Percentiles rank a stretch among this genome's conserved stretches.
phyloP scores from a whole-genome alignment of 371 early-diverging fungal species.

The Circinella minor region DNA sequence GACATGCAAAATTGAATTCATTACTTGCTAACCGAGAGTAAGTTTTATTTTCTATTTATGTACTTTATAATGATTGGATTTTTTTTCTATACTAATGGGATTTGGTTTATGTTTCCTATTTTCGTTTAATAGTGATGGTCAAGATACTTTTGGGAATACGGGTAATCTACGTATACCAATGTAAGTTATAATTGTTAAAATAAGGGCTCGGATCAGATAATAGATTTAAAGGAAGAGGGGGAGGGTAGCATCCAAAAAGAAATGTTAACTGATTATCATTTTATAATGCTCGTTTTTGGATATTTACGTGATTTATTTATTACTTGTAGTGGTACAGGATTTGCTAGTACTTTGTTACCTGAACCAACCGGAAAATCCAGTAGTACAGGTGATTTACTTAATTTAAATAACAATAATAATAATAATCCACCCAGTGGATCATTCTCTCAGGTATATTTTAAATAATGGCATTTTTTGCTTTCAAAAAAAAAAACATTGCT shows the following conservation, averaged over 20 bases:
- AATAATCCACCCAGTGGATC: neutral
- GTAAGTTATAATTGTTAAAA: slow-evolving; percentile 28
- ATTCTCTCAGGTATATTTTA: slow-evolving; percentile 1
- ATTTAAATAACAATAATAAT: neutral
- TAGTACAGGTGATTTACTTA: slow-evolving; percentile 4
- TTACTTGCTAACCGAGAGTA: slow-evolving; percentile 28
- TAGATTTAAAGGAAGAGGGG: too few relatives aligned
- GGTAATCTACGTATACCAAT: slow-evolving; percentile 53
- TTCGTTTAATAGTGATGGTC: slow-evolving; percentile 41
- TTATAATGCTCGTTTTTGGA: neutral
- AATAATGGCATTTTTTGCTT: neutral
- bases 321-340: slow-evolving; percentile 39
- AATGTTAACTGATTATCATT: neutral
- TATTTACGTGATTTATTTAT: too few relatives aligned
- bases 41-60: neutral
- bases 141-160: slow-evolving; percentile 58
- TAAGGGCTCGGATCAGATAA: too few relatives aligned
- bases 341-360: slow-evolving; percentile 36
- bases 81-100: neutral
- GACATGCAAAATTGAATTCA: slow-evolving; percentile 27
- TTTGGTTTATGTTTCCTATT: neutral
- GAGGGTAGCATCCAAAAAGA: neutral
- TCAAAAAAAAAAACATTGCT: neutral
- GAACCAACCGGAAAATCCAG: slow-evolving; percentile 9
- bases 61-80: neutral